Conservation (phyloP, 345 rosid genomes). For the Citrus maxima region DNA sequence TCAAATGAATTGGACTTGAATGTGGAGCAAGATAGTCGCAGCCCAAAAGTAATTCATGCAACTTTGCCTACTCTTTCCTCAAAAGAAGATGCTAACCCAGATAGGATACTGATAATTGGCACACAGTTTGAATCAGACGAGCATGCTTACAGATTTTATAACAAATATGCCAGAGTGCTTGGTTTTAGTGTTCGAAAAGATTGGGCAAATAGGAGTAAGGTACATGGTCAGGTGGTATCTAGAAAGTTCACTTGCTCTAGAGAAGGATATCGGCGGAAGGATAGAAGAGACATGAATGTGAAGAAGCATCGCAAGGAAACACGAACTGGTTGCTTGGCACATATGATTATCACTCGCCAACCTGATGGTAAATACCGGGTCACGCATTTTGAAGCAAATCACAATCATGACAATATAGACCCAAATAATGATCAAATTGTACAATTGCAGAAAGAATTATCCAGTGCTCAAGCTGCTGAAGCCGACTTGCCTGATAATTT, state of each 20-base stretch:
- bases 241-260: slow-evolving; percentile 25
- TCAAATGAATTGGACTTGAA: slow-evolving; percentile 32
- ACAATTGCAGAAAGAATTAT: slow-evolving; percentile 23
- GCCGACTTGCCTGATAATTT: slow-evolving; percentile 1
- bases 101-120: slow-evolving; percentile 20
- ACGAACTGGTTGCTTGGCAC: slow-evolving; percentile 31
- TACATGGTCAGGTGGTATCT: slow-evolving; percentile 30
- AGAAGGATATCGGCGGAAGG: slow-evolving; percentile 26
- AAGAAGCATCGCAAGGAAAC: slow-evolving; percentile 30
- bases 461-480: slow-evolving; percentile 18
- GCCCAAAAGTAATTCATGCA: slow-evolving; percentile 12
- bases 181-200: slow-evolving; percentile 29
- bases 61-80: slow-evolving; percentile 15
- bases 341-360: slow-evolving; percentile 25
- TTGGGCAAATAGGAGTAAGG: slow-evolving; percentile 31
- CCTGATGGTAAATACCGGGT: slow-evolving; percentile 23
- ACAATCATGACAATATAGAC: slow-evolving; percentile 26
- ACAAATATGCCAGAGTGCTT: slow-evolving; percentile 20
- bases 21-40: slow-evolving; percentile 22
- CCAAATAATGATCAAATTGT: slow-evolving; percentile 17
- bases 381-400: slow-evolving; percentile 28
- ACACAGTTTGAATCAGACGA: slow-evolving; percentile 31
- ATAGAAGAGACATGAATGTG: slow-evolving; percentile 18
- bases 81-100: slow-evolving; percentile 7
- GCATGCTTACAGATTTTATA: slow-evolving; percentile 27